Evolutionary conservation across 805 yeast species (phyloP).

Genomic region (Teunomyces cretensis): DNA sequence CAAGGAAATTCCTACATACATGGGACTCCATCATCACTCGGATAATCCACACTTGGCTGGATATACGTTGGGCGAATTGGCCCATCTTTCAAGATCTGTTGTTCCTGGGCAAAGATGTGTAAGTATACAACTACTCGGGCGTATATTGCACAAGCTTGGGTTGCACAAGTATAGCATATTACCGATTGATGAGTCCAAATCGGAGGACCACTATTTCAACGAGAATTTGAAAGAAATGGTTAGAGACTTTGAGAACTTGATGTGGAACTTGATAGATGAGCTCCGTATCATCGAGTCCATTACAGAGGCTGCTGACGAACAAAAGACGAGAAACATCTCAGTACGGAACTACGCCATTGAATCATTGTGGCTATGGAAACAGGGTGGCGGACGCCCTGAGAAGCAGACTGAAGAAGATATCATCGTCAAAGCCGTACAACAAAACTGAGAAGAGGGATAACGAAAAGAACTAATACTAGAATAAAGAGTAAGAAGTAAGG

Average conservation of each 20-base stretch:
- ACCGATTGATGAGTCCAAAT: slow-evolving; percentile 42
- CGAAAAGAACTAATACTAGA: too few species aligned
- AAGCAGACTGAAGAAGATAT: slow-evolving; percentile 25
- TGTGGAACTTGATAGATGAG: slow-evolving; percentile 72
- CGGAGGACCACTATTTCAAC: slow-evolving; percentile 36
- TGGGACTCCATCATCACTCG: slow-evolving; percentile 90
- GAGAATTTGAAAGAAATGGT: slow-evolving; percentile 23
- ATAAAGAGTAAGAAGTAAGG: neutral
- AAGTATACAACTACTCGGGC: slow-evolving; percentile 83
- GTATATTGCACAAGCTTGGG: slow-evolving; percentile 81
- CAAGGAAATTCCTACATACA: slow-evolving; percentile 45
- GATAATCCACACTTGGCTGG: slow-evolving; percentile 90
- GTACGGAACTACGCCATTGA: slow-evolving; percentile 83
- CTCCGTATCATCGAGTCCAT: slow-evolving; percentile 64
- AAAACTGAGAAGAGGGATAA: too few species aligned
- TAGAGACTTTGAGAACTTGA: slow-evolving; percentile 47
- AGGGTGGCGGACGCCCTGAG: slow-evolving; percentile 45
- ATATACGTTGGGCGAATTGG: slow-evolving; percentile 80
- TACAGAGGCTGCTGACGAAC: slow-evolving; percentile 67
- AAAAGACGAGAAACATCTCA: slow-evolving; percentile 60
- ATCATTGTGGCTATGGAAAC: slow-evolving; percentile 86
- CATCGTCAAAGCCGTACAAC: slow-evolving; percentile 21
- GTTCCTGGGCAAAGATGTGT: slow-evolving; percentile 84
- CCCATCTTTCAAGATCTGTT: slow-evolving; percentile 74
- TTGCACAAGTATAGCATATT: slow-evolving; percentile 54